phyloP scores from a whole-genome alignment of 2,329 filamentous ascomycete species.

The Fusarium dlaminii region DNA sequence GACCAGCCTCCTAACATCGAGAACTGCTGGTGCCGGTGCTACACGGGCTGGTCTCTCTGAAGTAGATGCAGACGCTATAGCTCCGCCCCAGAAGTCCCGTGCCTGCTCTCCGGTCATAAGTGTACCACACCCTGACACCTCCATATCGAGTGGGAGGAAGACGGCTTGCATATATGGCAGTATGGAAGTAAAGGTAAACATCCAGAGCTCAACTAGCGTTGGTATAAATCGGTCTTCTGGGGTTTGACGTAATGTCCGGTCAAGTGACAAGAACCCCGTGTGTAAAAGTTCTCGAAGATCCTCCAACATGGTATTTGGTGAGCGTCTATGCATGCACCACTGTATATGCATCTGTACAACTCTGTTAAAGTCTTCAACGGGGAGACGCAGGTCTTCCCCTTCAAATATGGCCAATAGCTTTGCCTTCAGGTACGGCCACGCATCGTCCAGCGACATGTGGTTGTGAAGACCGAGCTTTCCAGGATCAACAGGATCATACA shows the following conservation, averaged over 20 bases:
- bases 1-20: conserved; percentile 90
- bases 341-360: conserved; percentile 83
- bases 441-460: conserved; percentile 79
- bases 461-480: conserved; percentile 68
- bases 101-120: conserved; percentile 83
- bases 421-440: conserved; percentile 82
- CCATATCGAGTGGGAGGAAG: conserved; percentile 90
- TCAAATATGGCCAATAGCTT: conserved; percentile 82
- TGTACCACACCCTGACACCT: conserved; percentile 85
- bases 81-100: conserved; percentile 88
- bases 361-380: conserved; percentile 84
- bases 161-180: conserved; percentile 95
- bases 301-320: conserved; percentile 76
- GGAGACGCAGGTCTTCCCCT: conserved; percentile 80
- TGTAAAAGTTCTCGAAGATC: conserved; percentile 78
- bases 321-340: conserved; percentile 78
- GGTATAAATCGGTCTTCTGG: conserved; percentile 91
- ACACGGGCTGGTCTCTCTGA: conserved; percentile 50
- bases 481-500: conserved; percentile 65
- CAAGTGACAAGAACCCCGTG: conserved; percentile 87
- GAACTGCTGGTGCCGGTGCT: conserved; percentile 62
- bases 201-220: conserved; percentile 91
- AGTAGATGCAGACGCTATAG: conserved; percentile 56
- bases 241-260: conserved; percentile 80
- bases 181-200: conserved; percentile 89